Conservation (phyloP, 768 basidiomycete genomes). For the Lentinula lateritia region DNA sequence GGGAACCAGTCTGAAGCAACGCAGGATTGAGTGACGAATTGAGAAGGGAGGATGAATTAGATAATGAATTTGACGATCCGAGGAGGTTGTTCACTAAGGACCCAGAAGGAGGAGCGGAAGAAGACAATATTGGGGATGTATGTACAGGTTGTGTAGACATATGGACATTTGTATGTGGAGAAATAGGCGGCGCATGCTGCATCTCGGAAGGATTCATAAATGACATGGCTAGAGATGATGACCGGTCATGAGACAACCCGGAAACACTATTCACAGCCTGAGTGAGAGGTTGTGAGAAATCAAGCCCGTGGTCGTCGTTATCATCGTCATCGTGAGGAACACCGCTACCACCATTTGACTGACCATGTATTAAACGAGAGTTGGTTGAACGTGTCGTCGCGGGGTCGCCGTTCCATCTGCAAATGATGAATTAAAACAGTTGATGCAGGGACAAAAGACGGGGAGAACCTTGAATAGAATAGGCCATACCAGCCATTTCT, state of each 20-base stretch:
- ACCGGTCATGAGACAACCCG: slow-evolving; percentile 25
- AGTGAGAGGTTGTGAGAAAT: slow-evolving; percentile 32
- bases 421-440: slow-evolving; percentile 5
- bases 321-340: slow-evolving; percentile 50
- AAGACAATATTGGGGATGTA: slow-evolving; percentile 1
- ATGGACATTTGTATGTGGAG: slow-evolving; percentile 2
- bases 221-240: slow-evolving; percentile 1
- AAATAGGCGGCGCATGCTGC: slow-evolving; percentile 1
- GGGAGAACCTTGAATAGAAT: slow-evolving; percentile 43
- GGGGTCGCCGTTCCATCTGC: slow-evolving; percentile 65
- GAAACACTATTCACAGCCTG: slow-evolving; percentile 23
- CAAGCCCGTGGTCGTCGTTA: slow-evolving; percentile 28
- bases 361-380: slow-evolving; percentile 24
- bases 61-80: neutral
- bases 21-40: slow-evolving; percentile 2
- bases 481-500: slow-evolving; percentile 71
- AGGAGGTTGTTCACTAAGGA: slow-evolving; percentile 1
- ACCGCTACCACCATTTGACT: slow-evolving; percentile 13
- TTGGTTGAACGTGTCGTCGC: slow-evolving; percentile 46
- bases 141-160: slow-evolving; percentile 1
- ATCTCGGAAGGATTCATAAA: slow-evolving; percentile 1
- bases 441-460: slow-evolving; percentile 1
- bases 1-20: neutral
- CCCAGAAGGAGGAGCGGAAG: slow-evolving; percentile 8
- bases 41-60: neutral